These are phyloP conservation scores for Neurospora crassa DNA, from an alignment of 2,329 filamentous ascomycete species.

Conservation along the genomic window DNA sequence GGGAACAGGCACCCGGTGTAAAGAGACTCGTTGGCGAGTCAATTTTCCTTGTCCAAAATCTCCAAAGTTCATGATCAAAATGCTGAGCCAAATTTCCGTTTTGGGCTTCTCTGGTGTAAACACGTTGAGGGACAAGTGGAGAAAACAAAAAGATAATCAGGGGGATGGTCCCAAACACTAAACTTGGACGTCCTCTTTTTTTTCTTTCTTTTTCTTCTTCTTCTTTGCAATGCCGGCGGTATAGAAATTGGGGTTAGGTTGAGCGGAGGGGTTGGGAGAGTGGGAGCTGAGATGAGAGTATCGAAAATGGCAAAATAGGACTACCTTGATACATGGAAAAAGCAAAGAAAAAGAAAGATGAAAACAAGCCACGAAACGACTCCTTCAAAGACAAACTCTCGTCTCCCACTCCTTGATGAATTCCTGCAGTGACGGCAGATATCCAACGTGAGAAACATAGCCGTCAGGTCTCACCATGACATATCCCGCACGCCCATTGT, in stretches of 20 bases:
- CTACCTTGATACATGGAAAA: too few relatives aligned
- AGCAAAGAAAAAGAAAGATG: background rate
- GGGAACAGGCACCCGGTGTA: background rate
- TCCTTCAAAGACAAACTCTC: background rate
- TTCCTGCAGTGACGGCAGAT: conserved; percentile 17
- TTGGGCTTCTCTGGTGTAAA: background rate
- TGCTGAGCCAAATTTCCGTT: background rate
- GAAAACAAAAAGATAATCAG: background rate
- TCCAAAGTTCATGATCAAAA: background rate
- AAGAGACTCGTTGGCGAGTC: too few relatives aligned
- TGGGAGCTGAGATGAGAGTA: background rate
- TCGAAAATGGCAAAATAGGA: background rate
- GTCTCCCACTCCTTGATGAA: conserved; percentile 14
- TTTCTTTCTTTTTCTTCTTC: too few relatives aligned
- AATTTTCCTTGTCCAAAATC: background rate
- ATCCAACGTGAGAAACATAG: conserved; percentile 24
- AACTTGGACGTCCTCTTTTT: background rate
- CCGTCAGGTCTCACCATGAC: conserved; percentile 24
- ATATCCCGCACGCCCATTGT: conserved; percentile 15
- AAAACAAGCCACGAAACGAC: background rate
- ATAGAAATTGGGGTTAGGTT: background rate
- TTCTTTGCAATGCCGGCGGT: background rate
- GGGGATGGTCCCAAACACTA: background rate
- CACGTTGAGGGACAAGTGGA: background rate
- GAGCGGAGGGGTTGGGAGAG: background rate